Evolutionary conservation across 108 stramenopile genomes (phyloP).

Genomic region (Nannochloropsis gaditana): DNA sequence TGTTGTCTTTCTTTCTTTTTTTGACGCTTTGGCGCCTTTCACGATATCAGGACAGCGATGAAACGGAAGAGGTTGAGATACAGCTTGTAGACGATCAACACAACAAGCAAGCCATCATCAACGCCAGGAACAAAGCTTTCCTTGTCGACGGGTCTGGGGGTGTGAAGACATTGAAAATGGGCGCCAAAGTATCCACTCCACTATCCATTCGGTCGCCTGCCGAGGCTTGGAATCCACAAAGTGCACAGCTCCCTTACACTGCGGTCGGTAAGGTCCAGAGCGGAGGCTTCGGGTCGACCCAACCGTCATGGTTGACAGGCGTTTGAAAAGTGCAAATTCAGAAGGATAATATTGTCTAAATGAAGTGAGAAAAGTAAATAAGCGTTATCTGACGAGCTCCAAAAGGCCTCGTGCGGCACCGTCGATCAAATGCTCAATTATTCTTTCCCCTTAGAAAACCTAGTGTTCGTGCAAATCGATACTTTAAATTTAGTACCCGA

Average conservation of each 20-base stretch:
- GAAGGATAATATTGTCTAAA: too few species aligned
- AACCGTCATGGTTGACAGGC: background rate
- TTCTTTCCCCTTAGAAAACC: too few species aligned
- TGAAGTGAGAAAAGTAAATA: too few species aligned
- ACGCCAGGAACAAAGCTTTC: background rate
- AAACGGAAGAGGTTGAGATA: background rate
- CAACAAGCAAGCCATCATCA: background rate
- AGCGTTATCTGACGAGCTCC: too few species aligned
- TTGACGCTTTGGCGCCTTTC: background rate
- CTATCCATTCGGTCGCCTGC: background rate
- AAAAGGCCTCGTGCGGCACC: too few species aligned
- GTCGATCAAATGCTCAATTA: too few species aligned
- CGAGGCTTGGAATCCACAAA: constrained; percentile 17
- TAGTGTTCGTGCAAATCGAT: too few species aligned
- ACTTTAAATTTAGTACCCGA: too few species aligned
- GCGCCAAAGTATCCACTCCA: background rate
- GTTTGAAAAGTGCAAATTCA: background rate
- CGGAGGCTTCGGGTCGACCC: background rate
- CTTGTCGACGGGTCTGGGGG: background rate
- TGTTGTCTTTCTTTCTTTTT: background rate
- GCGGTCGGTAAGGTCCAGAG: background rate
- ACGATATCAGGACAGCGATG: background rate
- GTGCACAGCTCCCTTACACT: background rate
- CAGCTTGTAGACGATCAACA: background rate
- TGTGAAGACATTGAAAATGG: background rate